phyloP scores from a whole-genome alignment of 208 protist species.

The Novymonas esmeraldas region DNA sequence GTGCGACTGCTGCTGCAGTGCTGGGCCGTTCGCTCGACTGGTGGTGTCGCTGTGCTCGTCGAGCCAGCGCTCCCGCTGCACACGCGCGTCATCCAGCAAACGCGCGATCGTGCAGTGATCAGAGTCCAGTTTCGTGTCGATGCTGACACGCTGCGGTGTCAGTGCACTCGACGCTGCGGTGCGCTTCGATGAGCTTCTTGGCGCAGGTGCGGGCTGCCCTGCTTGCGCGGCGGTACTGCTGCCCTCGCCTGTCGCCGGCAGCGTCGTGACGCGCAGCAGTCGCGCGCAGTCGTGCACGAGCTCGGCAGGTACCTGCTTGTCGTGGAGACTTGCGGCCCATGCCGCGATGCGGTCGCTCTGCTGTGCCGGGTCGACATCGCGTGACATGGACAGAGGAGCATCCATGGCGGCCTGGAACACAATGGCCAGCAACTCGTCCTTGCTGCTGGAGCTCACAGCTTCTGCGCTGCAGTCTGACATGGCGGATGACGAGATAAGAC shows the following conservation, averaged over 20 bases:
- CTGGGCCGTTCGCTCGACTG: too few species aligned
- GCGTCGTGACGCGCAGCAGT: too few species aligned
- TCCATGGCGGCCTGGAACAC: not conserved
- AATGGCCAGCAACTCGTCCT: too few species aligned
- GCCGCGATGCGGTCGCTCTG: conserved; percentile 1
- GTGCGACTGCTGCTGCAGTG: too few species aligned
- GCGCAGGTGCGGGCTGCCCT: too few species aligned
- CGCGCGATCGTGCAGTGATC: conserved; percentile 22
- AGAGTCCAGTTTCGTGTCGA: conserved; percentile 11
- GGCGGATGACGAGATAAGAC: too few species aligned
- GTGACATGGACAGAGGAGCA: not conserved
- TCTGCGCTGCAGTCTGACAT: too few species aligned
- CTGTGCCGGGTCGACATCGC: not conserved
- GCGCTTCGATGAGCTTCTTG: too few species aligned
- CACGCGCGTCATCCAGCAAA: conserved; percentile 6
- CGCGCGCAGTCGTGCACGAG: conserved; percentile 16
- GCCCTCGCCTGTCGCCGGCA: too few species aligned
- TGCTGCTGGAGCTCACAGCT: too few species aligned
- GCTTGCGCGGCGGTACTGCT: too few species aligned
- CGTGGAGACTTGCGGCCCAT: not conserved
- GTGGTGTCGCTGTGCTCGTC: not conserved
- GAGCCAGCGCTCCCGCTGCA: conserved; percentile 5
- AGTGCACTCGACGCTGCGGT: too few species aligned
- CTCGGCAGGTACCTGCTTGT: not conserved
- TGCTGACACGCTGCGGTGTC: not conserved